A percentile compares a stretch with the other conserved stretches of the same genome.
phyloP scores from a whole-genome alignment of 257 asterid species.

The Solanum chilense region DNA sequence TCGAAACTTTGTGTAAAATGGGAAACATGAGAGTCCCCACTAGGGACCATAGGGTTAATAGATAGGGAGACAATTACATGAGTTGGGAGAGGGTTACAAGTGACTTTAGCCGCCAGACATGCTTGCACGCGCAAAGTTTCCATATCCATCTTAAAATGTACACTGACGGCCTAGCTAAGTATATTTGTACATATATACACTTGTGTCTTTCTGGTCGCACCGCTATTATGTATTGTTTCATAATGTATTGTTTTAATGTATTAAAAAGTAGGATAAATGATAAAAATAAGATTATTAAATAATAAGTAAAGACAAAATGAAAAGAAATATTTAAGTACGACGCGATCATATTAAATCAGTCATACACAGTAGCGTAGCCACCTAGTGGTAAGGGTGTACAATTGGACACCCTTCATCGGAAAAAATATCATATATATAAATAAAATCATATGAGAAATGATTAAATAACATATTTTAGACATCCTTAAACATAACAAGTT shows the following conservation, averaged over 20 bases:
- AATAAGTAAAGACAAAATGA: neutral
- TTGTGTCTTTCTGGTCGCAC: neutral
- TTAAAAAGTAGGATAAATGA: neutral
- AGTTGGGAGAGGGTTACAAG: slow-evolving; percentile 25
- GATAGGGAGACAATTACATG: slow-evolving; percentile 17
- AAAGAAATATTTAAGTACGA: neutral
- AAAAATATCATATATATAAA: too few relatives aligned
- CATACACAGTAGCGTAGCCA: neutral
- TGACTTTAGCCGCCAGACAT: slow-evolving; percentile 73
- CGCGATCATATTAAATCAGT: neutral
- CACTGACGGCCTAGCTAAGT: neutral
- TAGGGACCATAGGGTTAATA: slow-evolving; percentile 13
- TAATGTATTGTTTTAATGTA: neutral
- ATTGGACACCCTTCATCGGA: fast-evolving
- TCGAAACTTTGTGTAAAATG: neutral
- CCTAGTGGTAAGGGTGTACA: too few relatives aligned
- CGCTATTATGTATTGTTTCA: too few relatives aligned
- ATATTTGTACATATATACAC: neutral
- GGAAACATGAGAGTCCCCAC: slow-evolving; percentile 50
- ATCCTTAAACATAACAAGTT: too few relatives aligned
- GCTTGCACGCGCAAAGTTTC: slow-evolving; percentile 47
- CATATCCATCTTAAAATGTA: neutral
- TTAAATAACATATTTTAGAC: too few relatives aligned
- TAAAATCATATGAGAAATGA: too few relatives aligned
- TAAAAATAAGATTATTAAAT: neutral